Percentiles rank a stretch among this genome's conserved stretches.
These are phyloP conservation scores for Camelina hispida DNA, from an alignment of 345 rosid species.

Conservation along the genomic window DNA sequence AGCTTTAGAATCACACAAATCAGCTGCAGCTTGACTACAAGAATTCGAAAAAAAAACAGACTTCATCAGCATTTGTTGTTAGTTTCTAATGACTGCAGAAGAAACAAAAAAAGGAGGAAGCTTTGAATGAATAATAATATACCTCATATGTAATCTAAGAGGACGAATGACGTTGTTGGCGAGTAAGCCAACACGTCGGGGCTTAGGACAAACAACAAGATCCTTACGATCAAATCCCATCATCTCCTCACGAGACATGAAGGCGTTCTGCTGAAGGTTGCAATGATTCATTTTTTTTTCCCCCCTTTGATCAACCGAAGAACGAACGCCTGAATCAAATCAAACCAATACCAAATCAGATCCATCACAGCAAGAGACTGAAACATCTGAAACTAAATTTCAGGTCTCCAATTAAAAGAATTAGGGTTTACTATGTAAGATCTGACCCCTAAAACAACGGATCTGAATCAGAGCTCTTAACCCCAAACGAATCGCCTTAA, in stretches of 20 bases:
- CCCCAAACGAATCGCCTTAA: background rate
- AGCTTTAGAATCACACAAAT: slow-evolving; percentile 63
- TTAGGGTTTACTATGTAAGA: slow-evolving; percentile 26
- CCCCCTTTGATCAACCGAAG: slow-evolving; percentile 47
- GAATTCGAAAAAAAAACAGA: background rate
- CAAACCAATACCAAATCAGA: slow-evolving; percentile 21
- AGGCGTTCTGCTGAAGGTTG: slow-evolving; percentile 78
- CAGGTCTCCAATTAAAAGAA: background rate
- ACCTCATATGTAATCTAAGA: slow-evolving; percentile 72
- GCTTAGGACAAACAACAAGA: slow-evolving; percentile 84
- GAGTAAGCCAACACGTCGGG: slow-evolving; percentile 68
- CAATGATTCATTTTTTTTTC: slow-evolving; percentile 71
- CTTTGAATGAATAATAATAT: background rate
- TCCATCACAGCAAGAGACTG: background rate
- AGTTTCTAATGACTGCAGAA: background rate
- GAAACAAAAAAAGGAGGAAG: slow-evolving; percentile 15
- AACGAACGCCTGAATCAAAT: slow-evolving; percentile 55
- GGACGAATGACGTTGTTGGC: slow-evolving; percentile 55
- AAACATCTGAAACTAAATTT: background rate
- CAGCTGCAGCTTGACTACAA: slow-evolving; percentile 62
- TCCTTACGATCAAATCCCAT: slow-evolving; percentile 61
- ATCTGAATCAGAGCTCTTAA: slow-evolving; percentile 17
- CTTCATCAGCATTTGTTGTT: background rate
- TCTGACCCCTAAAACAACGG: background rate
- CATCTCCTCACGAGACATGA: slow-evolving; percentile 62